Conservation (phyloP, 768 basidiomycete genomes). For the Mycena kentingensis region DNA sequence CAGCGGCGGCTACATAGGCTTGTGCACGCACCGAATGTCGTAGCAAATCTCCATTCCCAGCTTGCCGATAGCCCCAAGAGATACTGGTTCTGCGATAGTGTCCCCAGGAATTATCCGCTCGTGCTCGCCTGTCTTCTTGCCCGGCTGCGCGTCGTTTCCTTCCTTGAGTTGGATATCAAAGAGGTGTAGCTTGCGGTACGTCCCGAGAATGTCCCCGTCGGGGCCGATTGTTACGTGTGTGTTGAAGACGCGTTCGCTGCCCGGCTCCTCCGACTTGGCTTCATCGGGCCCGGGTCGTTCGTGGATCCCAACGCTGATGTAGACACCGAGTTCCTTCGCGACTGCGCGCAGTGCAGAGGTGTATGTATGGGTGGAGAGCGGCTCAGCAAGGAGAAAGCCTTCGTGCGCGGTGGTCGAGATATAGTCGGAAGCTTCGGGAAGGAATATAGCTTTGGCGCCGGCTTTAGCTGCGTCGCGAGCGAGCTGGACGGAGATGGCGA, state of each 20-base stretch:
- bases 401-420: constrained; percentile 11
- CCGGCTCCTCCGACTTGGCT: constrained; percentile 14
- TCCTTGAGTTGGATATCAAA: constrained; percentile 22
- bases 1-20: not conserved
- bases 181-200: constrained; percentile 22
- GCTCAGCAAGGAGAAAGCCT: constrained; percentile 16
- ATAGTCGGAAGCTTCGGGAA: constrained; percentile 22
- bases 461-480: constrained; percentile 19
- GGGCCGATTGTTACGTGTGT: constrained; percentile 19
- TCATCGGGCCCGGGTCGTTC: constrained; percentile 17
- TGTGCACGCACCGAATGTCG: constrained; percentile 17
- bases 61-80: constrained; percentile 18
- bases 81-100: constrained; percentile 11
- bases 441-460: constrained; percentile 18
- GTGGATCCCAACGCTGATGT: constrained; percentile 20
- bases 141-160: not conserved
- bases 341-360: constrained; percentile 13
- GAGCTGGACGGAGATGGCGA: constrained; percentile 16
- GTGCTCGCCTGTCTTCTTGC: constrained; percentile 16
- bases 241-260: constrained; percentile 23
- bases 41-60: constrained; percentile 23
- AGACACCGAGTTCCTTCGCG: constrained; percentile 17
- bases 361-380: constrained; percentile 17
- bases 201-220: constrained; percentile 7
- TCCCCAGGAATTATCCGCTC: constrained; percentile 16